Evolutionary conservation across 495 filamentous ascomycete species (phyloP).

Genomic region (Xylaria sp.): DNA sequence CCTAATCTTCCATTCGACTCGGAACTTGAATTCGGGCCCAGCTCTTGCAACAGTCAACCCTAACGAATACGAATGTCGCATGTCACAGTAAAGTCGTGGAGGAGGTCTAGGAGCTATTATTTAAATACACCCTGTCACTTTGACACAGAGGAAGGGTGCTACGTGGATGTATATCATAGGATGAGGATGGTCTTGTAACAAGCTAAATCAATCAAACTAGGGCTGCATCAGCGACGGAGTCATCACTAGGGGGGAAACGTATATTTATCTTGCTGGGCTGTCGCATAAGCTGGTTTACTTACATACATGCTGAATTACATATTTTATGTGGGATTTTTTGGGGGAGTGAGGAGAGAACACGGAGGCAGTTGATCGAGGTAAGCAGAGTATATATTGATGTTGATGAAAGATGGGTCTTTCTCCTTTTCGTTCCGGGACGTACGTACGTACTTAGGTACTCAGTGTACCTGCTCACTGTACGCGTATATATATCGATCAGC

Average conservation of each 20-base stretch:
- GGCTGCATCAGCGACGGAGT: conserved; percentile 22
- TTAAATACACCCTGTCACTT: neutral
- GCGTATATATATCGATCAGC: neutral
- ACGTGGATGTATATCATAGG: conserved; percentile 4
- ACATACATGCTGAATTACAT: neutral
- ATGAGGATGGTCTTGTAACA: neutral
- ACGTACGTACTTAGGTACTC: too few species aligned
- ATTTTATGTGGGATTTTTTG: neutral
- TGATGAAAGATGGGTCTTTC: neutral
- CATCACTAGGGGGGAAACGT: conserved; percentile 7
- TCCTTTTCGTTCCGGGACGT: too few species aligned
- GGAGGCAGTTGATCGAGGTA: neutral
- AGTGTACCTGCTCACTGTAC: neutral
- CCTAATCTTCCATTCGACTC: neutral
- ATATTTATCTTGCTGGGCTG: conserved; percentile 6
- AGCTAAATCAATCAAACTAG: neutral
- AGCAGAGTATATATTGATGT: neutral
- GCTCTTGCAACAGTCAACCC: conserved; percentile 34
- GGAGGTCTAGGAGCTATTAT: neutral
- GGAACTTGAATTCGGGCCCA: conserved; percentile 33
- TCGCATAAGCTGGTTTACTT: neutral
- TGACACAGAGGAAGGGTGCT: neutral
- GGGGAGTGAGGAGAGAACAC: neutral
- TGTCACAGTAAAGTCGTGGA: neutral
- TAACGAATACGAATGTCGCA: conserved; percentile 15